A percentile compares a stretch with the other conserved stretches of the same genome.
phyloP scores from a whole-genome alignment of 2,329 filamentous ascomycete species.

The Coniochaeta ligniaria region DNA sequence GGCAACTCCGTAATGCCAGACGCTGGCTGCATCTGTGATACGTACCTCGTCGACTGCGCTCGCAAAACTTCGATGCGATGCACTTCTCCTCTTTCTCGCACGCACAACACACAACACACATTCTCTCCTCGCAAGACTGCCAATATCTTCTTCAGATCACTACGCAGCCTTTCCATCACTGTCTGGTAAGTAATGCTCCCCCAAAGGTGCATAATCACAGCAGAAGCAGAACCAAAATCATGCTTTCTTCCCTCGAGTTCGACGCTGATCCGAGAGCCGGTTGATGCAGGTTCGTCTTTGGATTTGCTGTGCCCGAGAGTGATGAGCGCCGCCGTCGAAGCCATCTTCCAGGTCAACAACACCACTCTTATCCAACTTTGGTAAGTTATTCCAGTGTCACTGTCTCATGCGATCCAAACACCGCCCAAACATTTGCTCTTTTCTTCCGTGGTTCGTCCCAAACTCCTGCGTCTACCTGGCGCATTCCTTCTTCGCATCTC shows the following conservation, averaged over 20 bases:
- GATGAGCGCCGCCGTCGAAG: conserved; percentile 14
- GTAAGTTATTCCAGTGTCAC: conserved; percentile 27
- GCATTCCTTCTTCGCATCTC: neutral
- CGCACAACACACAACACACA: conserved; percentile 11
- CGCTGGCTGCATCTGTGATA: neutral
- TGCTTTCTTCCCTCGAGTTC: conserved; percentile 2
- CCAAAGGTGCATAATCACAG: conserved; percentile 1
- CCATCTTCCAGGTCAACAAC: conserved; percentile 19
- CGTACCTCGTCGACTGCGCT: conserved; percentile 4
- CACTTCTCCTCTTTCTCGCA: conserved; percentile 20
- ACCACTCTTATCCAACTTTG: conserved; percentile 21
- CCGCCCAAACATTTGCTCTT: conserved; percentile 8
- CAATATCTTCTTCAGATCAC: conserved; percentile 1
- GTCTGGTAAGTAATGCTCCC: neutral
- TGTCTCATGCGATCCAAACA: conserved; percentile 27
- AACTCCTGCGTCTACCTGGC: conserved; percentile 1
- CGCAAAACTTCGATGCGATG: conserved; percentile 20
- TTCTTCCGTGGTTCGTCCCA: conserved; percentile 2
- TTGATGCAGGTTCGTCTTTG: conserved; percentile 10
- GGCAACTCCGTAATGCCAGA: neutral
- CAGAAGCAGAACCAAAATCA: neutral
- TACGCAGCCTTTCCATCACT: neutral
- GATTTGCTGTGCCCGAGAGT: conserved; percentile 13
- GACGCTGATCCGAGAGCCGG: conserved; percentile 14
- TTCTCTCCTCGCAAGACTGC: neutral